Percentiles rank a stretch among this genome's conserved stretches.
phyloP scores from a whole-genome alignment of 805 yeast species.

The Candida coquimbonensis region DNA sequence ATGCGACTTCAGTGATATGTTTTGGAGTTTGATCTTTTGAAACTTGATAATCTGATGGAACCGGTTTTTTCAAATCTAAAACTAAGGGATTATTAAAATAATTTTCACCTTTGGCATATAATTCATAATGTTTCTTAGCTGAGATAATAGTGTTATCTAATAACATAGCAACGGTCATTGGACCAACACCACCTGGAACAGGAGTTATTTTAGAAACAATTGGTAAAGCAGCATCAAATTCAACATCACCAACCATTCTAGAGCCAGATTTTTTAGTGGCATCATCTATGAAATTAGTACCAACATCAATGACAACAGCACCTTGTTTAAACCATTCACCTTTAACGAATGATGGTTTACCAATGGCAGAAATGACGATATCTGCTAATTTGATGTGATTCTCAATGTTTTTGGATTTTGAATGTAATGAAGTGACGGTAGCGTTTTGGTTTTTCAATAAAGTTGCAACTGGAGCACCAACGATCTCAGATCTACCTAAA shows the following conservation, averaged over 20 bases:
- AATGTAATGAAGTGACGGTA: slow-evolving; percentile 71
- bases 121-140: slow-evolving; percentile 43
- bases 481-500: slow-evolving; percentile 80
- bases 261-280: slow-evolving; percentile 59
- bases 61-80: slow-evolving; percentile 52
- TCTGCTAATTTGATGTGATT: slow-evolving; percentile 56
- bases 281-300: slow-evolving; percentile 71
- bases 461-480: slow-evolving; percentile 74
- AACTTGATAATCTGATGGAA: slow-evolving; percentile 75
- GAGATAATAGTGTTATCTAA: slow-evolving; percentile 65
- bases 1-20: slow-evolving; percentile 58
- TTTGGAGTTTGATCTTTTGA: slow-evolving; percentile 73
- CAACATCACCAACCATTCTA: slow-evolving; percentile 74
- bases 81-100: slow-evolving; percentile 41
- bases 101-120: slow-evolving; percentile 16
- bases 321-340: slow-evolving; percentile 70
- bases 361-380: slow-evolving; percentile 73
- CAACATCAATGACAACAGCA: slow-evolving; percentile 73
- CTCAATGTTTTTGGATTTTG: slow-evolving; percentile 48
- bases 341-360: slow-evolving; percentile 60
- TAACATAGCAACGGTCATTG: slow-evolving; percentile 84
- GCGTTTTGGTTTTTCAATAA: slow-evolving; percentile 66
- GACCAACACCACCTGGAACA: slow-evolving; percentile 90
- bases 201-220: slow-evolving; percentile 70
- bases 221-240: slow-evolving; percentile 46